Base-by-base conservation (phyloP, 2,329 filamentous ascomycete species). In the Dothiorella sarmentorum region DNA sequence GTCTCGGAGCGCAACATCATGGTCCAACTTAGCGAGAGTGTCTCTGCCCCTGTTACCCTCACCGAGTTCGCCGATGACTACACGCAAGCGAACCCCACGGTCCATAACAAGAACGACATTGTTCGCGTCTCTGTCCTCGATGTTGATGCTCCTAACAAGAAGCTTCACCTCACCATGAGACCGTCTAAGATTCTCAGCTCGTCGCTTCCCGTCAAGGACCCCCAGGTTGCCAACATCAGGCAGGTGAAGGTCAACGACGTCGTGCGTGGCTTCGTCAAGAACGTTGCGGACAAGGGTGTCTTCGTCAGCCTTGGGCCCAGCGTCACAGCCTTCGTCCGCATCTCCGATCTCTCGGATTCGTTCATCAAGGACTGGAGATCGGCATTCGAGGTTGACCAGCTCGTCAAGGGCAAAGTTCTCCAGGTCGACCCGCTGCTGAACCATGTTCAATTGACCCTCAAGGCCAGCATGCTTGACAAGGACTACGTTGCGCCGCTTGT, bases 311-410 rank as follows among this genome's bases (percentile, higher is more conserved):
- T 99, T 3, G 91, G 92, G 42, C 89, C 90, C 17, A 85, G 88
- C 62, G 81, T 96, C 17, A 89, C 89, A 51, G 92, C 87, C 0
- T 88, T 92, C 67, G 89, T 96, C 47, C 88, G 90, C 65, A 87
- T 97, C 56, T 85, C 88, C 9, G 92, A 97, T 71, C 81, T 99
- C 13, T 96, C 92, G 0, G 94, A 99, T 71, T 83, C 85, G 7
- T 99, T 87, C 71, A 77, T 99, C 67, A 97, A 97, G 74, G 90
- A 97, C 61, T 99, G 94, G 94, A 95, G 96, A 76, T 85, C 89
- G 33, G 80, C 87, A 43, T 97, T 93, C 75, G 86, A 94, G 67
- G 78, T 93, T 47, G 91, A 96, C 67, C 91, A 97, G 73, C 81
- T 99, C 5, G 91, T 99, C 56, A 91, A 88, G 73, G 94, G 91